Evolutionary conservation across 176 grass and related monocot species (phyloP).

Genomic region (Aegilops tauschii): DNA sequence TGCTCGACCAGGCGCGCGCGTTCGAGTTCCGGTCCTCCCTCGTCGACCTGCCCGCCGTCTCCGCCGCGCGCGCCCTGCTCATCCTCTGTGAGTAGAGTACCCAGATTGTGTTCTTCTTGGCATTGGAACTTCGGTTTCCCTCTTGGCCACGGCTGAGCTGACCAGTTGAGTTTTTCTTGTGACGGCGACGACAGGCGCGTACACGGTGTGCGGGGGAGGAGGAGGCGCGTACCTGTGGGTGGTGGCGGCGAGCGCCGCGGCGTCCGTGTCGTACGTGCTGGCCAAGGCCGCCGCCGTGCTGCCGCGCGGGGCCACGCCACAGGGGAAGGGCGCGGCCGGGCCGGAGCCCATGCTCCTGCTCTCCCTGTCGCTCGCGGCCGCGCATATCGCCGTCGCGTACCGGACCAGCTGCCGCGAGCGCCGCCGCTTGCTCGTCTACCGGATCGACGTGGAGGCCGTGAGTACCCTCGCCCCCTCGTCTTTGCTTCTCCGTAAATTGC

Average conservation of each 20-base stretch:
- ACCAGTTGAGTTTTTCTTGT: neutral
- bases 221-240: slow-evolving; percentile 54
- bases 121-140: neutral
- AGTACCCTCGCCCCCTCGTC: neutral
- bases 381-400: slow-evolving; percentile 80
- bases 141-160: neutral
- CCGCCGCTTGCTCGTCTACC: slow-evolving; percentile 78
- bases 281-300: slow-evolving; percentile 49
- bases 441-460: slow-evolving; percentile 95
- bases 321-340: neutral
- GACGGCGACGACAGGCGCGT: slow-evolving; percentile 44
- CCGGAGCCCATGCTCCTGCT: slow-evolving; percentile 58
- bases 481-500: neutral
- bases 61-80: slow-evolving; percentile 57
- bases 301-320: neutral
- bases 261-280: slow-evolving; percentile 58
- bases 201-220: slow-evolving; percentile 50
- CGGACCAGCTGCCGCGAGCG: slow-evolving; percentile 89
- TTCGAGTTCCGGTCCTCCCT: slow-evolving; percentile 76
- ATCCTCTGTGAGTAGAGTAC: slow-evolving; percentile 68
- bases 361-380: slow-evolving; percentile 68
- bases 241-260: slow-evolving; percentile 42
- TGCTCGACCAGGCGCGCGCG: slow-evolving; percentile 29
- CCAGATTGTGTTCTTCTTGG: neutral
- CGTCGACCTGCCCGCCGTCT: slow-evolving; percentile 71